Conservation (phyloP, 345 rosid genomes). For the Citropsis articulata region DNA sequence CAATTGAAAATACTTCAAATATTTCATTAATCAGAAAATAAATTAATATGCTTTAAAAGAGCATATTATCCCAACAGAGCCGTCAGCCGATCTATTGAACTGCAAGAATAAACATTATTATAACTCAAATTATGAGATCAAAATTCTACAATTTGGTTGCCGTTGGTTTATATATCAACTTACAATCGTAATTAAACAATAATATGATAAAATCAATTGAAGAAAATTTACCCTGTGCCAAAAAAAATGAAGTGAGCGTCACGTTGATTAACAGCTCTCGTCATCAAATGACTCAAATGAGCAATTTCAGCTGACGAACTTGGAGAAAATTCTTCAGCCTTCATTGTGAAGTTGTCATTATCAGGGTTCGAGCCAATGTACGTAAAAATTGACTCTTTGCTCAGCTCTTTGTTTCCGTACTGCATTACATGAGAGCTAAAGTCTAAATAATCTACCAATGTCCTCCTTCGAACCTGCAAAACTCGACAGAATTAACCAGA, state of each 20-base stretch:
- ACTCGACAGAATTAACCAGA: neutral
- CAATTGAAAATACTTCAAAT: too few species aligned
- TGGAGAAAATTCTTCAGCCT: neutral
- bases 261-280: constrained; percentile 23
- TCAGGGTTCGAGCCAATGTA: constrained; percentile 43
- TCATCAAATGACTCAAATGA: neutral
- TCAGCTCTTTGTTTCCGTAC: constrained; percentile 43
- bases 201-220: neutral
- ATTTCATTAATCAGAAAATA: too few species aligned
- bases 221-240: constrained; percentile 34
- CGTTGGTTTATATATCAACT: too few species aligned
- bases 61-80: too few species aligned
- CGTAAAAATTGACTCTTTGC: constrained; percentile 25
- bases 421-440: constrained; percentile 51
- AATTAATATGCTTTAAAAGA: too few species aligned
- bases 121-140: neutral
- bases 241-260: constrained; percentile 46
- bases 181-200: too few species aligned
- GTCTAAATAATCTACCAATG: constrained; percentile 18
- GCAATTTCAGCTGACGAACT: constrained; percentile 6
- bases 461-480: constrained; percentile 44
- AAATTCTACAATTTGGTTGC: neutral
- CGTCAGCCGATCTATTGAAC: constrained; percentile 36
- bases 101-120: constrained; percentile 6
- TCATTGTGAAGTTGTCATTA: constrained; percentile 10